A percentile compares a stretch with the other conserved stretches of the same genome.
These are phyloP conservation scores for Pseudopyrenochaeta lycopersici DNA, from an alignment of 2,329 filamentous ascomycete genomes.

Conservation along the genomic window DNA sequence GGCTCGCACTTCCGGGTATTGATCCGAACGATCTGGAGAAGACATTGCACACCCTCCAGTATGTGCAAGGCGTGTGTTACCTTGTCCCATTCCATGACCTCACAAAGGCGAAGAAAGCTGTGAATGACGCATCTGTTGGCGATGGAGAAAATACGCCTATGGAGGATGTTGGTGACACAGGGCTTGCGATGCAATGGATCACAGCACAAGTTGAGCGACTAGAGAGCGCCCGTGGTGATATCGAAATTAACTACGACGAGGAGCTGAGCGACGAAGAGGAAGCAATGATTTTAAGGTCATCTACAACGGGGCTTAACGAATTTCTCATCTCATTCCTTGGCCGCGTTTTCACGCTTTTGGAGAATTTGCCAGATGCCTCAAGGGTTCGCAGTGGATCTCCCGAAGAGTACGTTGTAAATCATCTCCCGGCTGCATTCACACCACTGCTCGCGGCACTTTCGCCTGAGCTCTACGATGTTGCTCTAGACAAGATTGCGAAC, in stretches of 20 bases:
- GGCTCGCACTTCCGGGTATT: conserved; percentile 90
- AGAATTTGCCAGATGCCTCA: conserved; percentile 92
- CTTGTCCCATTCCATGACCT: conserved; percentile 92
- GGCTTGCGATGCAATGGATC: conserved; percentile 88
- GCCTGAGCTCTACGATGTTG: conserved; percentile 90
- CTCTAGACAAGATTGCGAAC: conserved; percentile 87
- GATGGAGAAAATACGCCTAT: conserved; percentile 44
- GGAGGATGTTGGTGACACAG: conserved; percentile 52
- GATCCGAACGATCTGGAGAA: conserved; percentile 98
- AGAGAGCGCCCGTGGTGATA: conserved; percentile 84
- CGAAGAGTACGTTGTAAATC: conserved; percentile 97
- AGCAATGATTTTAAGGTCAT: conserved; percentile 86
- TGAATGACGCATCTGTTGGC: conserved; percentile 12
- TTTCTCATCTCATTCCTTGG: conserved; percentile 91
- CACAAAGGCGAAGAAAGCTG: conserved; percentile 62
- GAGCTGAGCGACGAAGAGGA: conserved; percentile 88
- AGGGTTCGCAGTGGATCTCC: conserved; percentile 89
- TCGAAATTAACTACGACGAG: conserved; percentile 84
- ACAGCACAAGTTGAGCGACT: conserved; percentile 93
- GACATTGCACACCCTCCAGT: conserved; percentile 91
- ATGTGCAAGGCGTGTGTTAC: conserved; percentile 95
- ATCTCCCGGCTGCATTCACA: conserved; percentile 87
- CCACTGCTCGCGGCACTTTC: conserved; percentile 91
- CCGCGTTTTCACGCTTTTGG: conserved; percentile 92
- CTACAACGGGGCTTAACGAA: conserved; percentile 91